Conservation (phyloP, 2,329 filamentous ascomycete genomes). For the Tolypocladium amazonense region DNA sequence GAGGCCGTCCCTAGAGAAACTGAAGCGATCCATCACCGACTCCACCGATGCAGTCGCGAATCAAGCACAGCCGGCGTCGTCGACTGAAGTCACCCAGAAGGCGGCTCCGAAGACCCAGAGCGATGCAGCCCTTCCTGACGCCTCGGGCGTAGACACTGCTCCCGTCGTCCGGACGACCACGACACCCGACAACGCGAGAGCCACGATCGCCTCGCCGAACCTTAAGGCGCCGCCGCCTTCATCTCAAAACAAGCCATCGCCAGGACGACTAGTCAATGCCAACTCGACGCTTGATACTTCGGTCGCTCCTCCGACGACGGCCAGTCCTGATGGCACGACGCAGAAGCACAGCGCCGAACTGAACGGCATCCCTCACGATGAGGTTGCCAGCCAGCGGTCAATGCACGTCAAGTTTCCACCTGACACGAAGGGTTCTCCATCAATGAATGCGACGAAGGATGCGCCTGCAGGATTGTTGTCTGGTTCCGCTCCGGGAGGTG, state of each 20-base stretch:
- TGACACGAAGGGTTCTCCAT: conserved; percentile 17
- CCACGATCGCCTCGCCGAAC: not conserved
- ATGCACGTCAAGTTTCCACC: conserved; percentile 21
- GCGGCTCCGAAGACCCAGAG: conserved; percentile 4
- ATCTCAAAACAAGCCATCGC: not conserved
- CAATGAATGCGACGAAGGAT: conserved; percentile 2
- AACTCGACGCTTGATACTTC: not conserved
- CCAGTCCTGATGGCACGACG: not conserved
- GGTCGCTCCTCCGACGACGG: not conserved
- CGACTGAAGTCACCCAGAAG: conserved; percentile 4
- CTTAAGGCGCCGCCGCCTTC: not conserved
- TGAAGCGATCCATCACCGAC: conserved; percentile 26
- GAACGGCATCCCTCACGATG: not conserved
- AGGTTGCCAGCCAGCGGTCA: conserved; percentile 4
- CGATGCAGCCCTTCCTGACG: conserved; percentile 6
- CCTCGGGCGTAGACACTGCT: conserved; percentile 4
- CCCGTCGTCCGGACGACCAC: conserved; percentile 3
- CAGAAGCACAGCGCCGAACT: not conserved
- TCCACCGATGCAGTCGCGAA: conserved; percentile 11
- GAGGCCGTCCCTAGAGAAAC: conserved; percentile 30
- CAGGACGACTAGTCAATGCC: not conserved
- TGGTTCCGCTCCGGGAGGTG: not conserved
- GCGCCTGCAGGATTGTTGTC: not conserved
- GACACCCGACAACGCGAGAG: conserved; percentile 6
- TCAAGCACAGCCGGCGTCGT: conserved; percentile 3